These are phyloP conservation scores for Fusarium keratoplasticum DNA, from an alignment of 2,329 filamentous ascomycete genomes.

Conservation along the genomic window DNA sequence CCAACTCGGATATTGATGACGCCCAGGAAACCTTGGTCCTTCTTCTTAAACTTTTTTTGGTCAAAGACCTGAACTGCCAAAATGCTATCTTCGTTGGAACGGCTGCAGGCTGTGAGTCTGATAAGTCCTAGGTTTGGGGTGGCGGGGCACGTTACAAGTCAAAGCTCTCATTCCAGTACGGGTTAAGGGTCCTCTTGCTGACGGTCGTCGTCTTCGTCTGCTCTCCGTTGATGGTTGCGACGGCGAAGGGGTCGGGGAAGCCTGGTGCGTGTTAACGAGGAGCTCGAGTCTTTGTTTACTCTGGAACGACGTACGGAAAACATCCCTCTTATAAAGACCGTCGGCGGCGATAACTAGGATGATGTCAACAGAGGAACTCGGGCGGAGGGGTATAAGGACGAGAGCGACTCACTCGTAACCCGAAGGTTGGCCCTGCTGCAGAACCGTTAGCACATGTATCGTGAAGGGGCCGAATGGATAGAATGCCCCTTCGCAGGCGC, in stretches of 20 bases:
- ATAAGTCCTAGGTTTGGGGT: slow-evolving; percentile 11
- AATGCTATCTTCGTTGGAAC: slow-evolving; percentile 94
- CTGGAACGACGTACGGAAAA: slow-evolving; percentile 82
- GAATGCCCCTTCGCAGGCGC: background rate
- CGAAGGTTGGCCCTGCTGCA: slow-evolving; percentile 85
- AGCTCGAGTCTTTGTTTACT: background rate
- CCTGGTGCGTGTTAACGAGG: slow-evolving; percentile 65
- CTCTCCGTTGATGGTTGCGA: slow-evolving; percentile 96
- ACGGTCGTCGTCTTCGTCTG: slow-evolving; percentile 98
- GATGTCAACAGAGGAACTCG: slow-evolving; percentile 51
- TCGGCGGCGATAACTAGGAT: slow-evolving; percentile 93
- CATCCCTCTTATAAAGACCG: slow-evolving; percentile 98
- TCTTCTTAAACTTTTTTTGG: slow-evolving; percentile 99
- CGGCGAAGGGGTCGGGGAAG: slow-evolving; percentile 97
- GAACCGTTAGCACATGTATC: slow-evolving; percentile 46
- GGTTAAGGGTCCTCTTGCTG: slow-evolving; percentile 96
- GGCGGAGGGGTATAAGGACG: slow-evolving; percentile 34
- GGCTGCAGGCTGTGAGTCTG: slow-evolving; percentile 63
- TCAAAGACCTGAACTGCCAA: slow-evolving; percentile 98
- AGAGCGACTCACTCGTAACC: slow-evolving; percentile 81
- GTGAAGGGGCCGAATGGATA: slow-evolving; percentile 1
- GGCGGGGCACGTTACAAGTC: slow-evolving; percentile 80
- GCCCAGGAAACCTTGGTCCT: slow-evolving; percentile 98
- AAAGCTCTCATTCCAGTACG: slow-evolving; percentile 99
- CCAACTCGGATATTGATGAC: slow-evolving; percentile 98